These are phyloP conservation scores for Trichoderma orchidacearum DNA, from an alignment of 495 filamentous ascomycete genomes.

Conservation along the genomic window DNA sequence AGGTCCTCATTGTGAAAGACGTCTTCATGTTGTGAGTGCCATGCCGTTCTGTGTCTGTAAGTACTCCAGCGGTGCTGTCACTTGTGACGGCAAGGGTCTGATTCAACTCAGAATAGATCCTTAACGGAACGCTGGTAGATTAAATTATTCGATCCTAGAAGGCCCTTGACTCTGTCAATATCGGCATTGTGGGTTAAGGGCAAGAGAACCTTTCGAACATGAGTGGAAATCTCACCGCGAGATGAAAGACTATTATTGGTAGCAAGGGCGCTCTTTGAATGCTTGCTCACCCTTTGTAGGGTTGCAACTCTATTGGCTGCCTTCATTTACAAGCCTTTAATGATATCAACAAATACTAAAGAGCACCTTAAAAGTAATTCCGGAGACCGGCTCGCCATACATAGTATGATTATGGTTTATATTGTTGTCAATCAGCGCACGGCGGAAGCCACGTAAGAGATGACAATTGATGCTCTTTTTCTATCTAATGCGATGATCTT, in stretches of 20 bases:
- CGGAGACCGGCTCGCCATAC: too few relatives aligned
- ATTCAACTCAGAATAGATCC: constrained; percentile 33
- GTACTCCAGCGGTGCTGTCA: constrained; percentile 35
- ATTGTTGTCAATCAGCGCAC: too few relatives aligned
- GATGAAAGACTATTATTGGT: too few relatives aligned
- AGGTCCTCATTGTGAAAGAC: background rate
- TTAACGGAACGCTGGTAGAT: constrained; percentile 52
- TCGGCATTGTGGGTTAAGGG: constrained; percentile 44
- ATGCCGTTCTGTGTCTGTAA: background rate
- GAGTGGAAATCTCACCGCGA: background rate
- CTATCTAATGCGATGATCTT: background rate
- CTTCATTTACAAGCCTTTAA: too few relatives aligned
- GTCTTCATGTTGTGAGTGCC: background rate
- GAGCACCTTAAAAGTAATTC: too few relatives aligned
- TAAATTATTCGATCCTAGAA: constrained; percentile 45
- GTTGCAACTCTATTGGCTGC: too few relatives aligned
- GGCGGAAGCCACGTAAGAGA: too few relatives aligned
- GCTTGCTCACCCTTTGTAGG: too few relatives aligned
- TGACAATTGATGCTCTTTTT: too few relatives aligned
- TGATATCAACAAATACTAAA: too few relatives aligned
- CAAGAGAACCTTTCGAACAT: constrained; percentile 65
- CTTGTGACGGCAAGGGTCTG: constrained; percentile 33
- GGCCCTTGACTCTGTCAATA: constrained; percentile 44
- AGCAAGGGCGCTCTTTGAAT: too few relatives aligned
- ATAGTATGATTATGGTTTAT: too few relatives aligned